Conservation (phyloP, 2,329 filamentous ascomycete genomes). For the Rosellinia necatrix region DNA sequence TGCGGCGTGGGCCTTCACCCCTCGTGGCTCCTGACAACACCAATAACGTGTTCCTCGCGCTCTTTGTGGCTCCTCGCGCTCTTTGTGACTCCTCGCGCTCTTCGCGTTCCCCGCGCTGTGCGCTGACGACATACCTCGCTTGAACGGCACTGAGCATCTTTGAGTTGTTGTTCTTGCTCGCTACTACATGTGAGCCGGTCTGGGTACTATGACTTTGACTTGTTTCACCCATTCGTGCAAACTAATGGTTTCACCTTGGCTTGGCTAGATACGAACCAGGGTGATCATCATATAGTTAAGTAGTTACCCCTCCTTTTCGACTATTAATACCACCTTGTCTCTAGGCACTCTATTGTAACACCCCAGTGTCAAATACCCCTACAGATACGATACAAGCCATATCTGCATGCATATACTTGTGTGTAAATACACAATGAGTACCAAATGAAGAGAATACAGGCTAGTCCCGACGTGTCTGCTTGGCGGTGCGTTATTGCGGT, state of each 20-base stretch:
- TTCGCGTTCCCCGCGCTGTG: no score
- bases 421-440: no score
- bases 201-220: neutral
- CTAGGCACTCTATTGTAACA: no score
- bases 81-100: slow-evolving; percentile 10
- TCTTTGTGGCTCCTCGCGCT: neutral
- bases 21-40: slow-evolving; percentile 14
- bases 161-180: no score
- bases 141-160: neutral
- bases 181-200: neutral
- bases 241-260: neutral
- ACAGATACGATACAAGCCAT: no score
- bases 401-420: no score
- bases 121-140: neutral
- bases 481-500: no score
- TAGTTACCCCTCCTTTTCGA: neutral
- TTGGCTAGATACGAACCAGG: slow-evolving; percentile 5
- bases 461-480: neutral
- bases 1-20: neutral
- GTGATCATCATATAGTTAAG: neutral
- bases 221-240: slow-evolving; percentile 13
- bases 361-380: no score
- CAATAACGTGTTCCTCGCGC: slow-evolving; percentile 11
- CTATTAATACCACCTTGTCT: neutral
- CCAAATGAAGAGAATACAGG: neutral